Evolutionary conservation across 2,329 filamentous ascomycete genomes (phyloP), one percentile per base, ranked within the genome.

Genomic region (Nigrospora oryzae): DNA sequence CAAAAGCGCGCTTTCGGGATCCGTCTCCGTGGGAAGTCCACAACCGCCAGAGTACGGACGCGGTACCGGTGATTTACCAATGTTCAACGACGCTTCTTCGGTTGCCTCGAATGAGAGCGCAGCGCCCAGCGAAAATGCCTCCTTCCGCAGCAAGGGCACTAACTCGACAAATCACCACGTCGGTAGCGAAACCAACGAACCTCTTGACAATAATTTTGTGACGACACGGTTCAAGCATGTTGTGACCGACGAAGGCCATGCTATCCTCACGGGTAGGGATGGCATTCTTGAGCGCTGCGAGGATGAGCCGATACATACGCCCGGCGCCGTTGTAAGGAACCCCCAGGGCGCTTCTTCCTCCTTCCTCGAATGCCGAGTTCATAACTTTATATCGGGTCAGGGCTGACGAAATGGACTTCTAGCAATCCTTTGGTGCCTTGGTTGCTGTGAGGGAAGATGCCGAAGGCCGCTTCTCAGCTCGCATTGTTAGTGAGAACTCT

Each of bases 231-330:
- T 94, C 64, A 85, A 83, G 53, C 87, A 95, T 57, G 71, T 86
- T 4, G 68, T 84, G 23, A 89, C 86, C 0, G 80, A 86, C 2
- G 84, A 81, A 14, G 89, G 89, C 0, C 88, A 95, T 64, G 81
- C 84, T 23, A 77, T 95, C 30, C 86, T 95, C 44, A 93, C 87
- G 1, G 89, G 89, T 6, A 75, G 84, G 45, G 81, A 88, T 43
- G 83, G 81, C 2, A 78, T 74, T 1, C 66, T 93, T 38, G 86
- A 94, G 58, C 77, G 81, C 43, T 95, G 89, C 57, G 89, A 95
- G 62, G 89, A 95, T 56, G 89, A 95, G 56, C 89, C 89, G 0
- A 95, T 95, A 23, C 88, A 91, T 52, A 84, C 89, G 1, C 89
- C 89, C 1, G 89, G 89, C 32, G 86, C 86, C 1, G 67, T 90